These are phyloP conservation scores for Podospora australis DNA, from an alignment of 495 filamentous ascomycete genomes.

Conservation along the genomic window DNA sequence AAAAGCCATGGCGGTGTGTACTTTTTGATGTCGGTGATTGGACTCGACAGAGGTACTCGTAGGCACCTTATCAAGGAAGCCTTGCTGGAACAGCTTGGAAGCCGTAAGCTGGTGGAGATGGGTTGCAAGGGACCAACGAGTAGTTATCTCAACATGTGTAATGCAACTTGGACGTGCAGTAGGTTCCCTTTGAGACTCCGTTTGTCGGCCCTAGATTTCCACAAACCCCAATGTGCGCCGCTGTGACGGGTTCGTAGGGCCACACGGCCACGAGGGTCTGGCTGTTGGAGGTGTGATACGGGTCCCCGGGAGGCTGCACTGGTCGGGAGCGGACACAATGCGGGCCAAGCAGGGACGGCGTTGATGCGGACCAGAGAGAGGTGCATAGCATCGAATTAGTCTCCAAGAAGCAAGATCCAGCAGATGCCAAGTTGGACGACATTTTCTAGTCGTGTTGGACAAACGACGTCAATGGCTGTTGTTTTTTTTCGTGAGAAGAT, in stretches of 20 bases:
- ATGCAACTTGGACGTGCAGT: neutral
- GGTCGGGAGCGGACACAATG: neutral
- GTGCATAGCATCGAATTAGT: neutral
- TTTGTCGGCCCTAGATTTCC: neutral
- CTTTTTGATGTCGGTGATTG: neutral
- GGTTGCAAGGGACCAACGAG: neutral
- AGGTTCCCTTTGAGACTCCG: neutral
- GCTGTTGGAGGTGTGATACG: no score
- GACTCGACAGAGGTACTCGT: neutral
- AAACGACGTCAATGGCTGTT: slow-evolving; percentile 3
- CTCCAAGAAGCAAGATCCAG: slow-evolving; percentile 1
- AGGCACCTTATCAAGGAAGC: neutral
- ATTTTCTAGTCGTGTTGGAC: neutral
- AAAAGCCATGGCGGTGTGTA: neutral
- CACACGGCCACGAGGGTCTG: no score
- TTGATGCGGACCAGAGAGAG: slow-evolving; percentile 1
- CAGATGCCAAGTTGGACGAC: neutral
- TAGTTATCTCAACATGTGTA: neutral
- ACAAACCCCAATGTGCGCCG: neutral
- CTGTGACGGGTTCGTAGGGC: neutral
- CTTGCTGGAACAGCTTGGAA: neutral
- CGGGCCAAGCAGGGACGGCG: neutral
- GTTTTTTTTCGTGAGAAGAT: neutral
- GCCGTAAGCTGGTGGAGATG: neutral
- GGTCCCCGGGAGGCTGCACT: no score